Percentiles rank a stretch among this genome's conserved stretches.
Conservation (phyloP, 1,284 basidiomycete genomes). For the Wolfiporia cocos region DNA sequence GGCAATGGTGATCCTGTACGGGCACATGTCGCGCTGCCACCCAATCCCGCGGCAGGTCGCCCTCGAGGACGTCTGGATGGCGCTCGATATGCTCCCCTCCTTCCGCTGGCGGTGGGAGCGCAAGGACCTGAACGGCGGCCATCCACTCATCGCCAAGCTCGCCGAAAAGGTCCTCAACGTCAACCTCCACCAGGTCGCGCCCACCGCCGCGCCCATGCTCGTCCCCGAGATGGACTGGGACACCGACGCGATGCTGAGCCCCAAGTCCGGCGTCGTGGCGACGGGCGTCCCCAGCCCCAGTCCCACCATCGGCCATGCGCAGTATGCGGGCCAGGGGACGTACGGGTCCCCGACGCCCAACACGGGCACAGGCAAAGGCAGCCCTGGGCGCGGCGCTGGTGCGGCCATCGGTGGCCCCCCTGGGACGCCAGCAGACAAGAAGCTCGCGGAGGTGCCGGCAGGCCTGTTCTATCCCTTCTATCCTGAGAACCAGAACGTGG, state of each 20-base stretch:
- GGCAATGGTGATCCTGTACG: conserved; percentile 82
- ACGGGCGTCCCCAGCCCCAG: conserved; percentile 16
- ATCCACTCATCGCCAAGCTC: conserved; percentile 74
- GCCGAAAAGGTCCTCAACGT: conserved; percentile 72
- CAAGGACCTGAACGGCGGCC: conserved; percentile 67
- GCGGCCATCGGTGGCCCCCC: conserved; percentile 3
- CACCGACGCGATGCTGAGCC: conserved; percentile 31
- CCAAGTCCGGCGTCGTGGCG: conserved; percentile 12
- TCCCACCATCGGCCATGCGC: conserved; percentile 22
- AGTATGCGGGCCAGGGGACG: conserved; percentile 16
- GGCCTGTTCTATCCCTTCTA: conserved; percentile 72
- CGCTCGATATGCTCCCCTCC: conserved; percentile 76
- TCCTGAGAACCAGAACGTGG: conserved; percentile 39
- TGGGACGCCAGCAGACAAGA: conserved; percentile 19
- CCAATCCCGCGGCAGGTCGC: conserved; percentile 56
- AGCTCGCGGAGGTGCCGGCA: conserved; percentile 55
- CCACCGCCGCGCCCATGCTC: conserved; percentile 50
- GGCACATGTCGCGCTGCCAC: conserved; percentile 72
- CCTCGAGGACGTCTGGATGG: conserved; percentile 75
- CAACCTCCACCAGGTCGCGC: conserved; percentile 54
- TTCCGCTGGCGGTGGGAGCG: conserved; percentile 86
- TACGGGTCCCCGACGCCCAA: conserved; percentile 8
- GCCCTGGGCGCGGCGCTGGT: conserved; percentile 11
- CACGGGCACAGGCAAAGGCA: conserved; percentile 8
- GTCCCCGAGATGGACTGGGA: conserved; percentile 71